A percentile compares a stretch with the other conserved stretches of the same genome.
Conservation (phyloP, 2,329 filamentous ascomycete genomes). For the Fusarium domesticum region DNA sequence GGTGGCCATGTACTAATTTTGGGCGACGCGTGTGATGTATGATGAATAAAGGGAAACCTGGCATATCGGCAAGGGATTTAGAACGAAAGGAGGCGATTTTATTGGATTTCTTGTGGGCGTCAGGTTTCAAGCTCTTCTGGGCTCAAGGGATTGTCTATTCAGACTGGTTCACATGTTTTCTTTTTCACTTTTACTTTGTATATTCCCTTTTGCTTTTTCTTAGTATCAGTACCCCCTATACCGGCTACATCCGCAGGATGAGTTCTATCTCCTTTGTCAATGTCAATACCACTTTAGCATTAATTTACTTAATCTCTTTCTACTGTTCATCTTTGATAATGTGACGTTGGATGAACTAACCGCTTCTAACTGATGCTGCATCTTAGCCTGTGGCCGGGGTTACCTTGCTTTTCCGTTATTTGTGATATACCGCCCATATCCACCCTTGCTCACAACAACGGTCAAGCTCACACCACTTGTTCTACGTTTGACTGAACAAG, state of each 20-base stretch:
- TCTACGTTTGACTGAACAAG: no score
- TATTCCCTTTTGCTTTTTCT: slow-evolving; percentile 10
- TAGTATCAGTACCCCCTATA: slow-evolving; percentile 9
- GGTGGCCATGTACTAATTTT: background rate
- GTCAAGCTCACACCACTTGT: no score
- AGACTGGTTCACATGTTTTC: slow-evolving; percentile 24
- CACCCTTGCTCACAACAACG: no score
- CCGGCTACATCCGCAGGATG: slow-evolving; percentile 1
- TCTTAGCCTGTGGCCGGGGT: no score
- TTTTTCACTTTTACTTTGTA: slow-evolving; percentile 15
- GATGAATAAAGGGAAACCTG: background rate
- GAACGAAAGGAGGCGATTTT: background rate
- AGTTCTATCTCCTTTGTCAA: slow-evolving; percentile 19
- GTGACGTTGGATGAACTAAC: no score
- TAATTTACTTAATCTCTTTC: slow-evolving; percentile 2
- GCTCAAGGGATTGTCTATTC: slow-evolving; percentile 8
- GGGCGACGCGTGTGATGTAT: background rate
- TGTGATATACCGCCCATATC: no score
- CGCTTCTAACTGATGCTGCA: no score
- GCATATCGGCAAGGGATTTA: background rate
- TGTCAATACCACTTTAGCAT: background rate
- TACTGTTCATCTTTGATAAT: background rate
- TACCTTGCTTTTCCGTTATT: no score
- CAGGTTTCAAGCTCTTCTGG: background rate
- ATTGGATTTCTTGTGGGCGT: background rate